A percentile compares a stretch with the other conserved stretches of the same genome.
Conservation (phyloP, 306 rosid genomes). For the Cotoneaster glaucophyllus region DNA sequence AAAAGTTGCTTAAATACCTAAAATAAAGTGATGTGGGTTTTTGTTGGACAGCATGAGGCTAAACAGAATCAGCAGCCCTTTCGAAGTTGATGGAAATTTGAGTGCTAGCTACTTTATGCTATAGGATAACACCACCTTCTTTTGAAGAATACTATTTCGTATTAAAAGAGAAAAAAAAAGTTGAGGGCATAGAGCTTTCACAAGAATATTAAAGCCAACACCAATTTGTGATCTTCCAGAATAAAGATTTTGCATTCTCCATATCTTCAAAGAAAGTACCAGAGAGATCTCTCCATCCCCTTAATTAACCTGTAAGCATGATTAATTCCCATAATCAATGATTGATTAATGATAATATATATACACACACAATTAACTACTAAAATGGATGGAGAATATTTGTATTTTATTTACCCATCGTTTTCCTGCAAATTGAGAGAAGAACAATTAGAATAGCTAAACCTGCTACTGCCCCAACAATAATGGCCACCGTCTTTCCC, state of each 20-base stretch:
- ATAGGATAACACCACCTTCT: constrained; percentile 28
- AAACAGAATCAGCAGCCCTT: constrained; percentile 35
- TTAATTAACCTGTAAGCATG: constrained; percentile 37
- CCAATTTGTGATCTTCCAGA: constrained; percentile 13
- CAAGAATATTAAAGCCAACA: constrained; percentile 27
- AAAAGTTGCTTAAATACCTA: neutral
- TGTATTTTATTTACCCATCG: constrained; percentile 37
- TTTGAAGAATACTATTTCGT: constrained; percentile 16
- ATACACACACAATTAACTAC: neutral
- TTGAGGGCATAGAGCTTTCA: constrained; percentile 16
- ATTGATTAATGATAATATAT: neutral
- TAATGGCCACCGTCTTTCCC: constrained; percentile 80
- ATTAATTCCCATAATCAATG: neutral
- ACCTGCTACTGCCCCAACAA: constrained; percentile 62
- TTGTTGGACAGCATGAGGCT: constrained; percentile 34
- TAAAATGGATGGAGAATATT: neutral
- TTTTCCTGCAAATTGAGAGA: constrained; percentile 76
- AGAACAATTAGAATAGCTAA: constrained; percentile 73
- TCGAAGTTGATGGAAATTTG: constrained; percentile 35
- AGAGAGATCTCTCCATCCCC: neutral
- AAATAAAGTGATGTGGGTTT: constrained; percentile 8
- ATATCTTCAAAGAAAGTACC: neutral
- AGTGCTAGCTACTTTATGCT: constrained; percentile 31
- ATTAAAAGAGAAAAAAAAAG: constrained; percentile 31
- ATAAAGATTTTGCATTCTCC: constrained; percentile 18